Conservation (phyloP, 2,329 filamentous ascomycete genomes). For the Cytospora chrysosperma region DNA sequence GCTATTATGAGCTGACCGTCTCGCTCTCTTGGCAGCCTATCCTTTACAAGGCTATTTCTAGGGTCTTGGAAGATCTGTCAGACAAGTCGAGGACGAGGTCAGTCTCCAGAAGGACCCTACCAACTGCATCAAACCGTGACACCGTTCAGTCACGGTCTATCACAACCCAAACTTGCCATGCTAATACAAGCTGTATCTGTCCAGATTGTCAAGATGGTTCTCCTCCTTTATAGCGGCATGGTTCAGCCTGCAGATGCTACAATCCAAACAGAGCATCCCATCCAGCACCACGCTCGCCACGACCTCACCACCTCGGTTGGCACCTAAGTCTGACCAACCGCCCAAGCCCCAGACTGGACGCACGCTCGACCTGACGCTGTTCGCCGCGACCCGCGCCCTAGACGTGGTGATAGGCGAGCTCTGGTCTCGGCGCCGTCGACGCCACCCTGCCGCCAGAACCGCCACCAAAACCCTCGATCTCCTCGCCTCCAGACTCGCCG, state of each 20-base stretch:
- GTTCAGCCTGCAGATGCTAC: conserved; percentile 56
- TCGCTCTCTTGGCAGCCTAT: background rate
- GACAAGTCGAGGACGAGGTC: conserved; percentile 31
- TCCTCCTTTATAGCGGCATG: conserved; percentile 59
- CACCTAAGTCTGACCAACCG: background rate
- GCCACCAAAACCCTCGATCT: conserved; percentile 37
- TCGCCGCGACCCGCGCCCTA: conserved; percentile 68
- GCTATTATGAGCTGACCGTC: background rate
- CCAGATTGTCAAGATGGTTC: conserved; percentile 55
- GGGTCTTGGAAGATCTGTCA: background rate
- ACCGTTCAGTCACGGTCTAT: background rate
- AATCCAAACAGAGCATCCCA: conserved; percentile 48
- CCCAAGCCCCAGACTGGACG: conserved; percentile 55
- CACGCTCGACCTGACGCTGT: conserved; percentile 81
- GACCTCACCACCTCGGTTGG: conserved; percentile 16
- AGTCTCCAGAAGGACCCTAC: conserved; percentile 22
- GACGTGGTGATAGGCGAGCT: conserved; percentile 68
- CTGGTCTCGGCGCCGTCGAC: conserved; percentile 56
- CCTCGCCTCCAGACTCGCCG: conserved; percentile 47
- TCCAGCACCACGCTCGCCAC: conserved; percentile 15
- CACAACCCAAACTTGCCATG: background rate
- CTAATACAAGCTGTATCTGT: conserved; percentile 5
- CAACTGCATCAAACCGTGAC: background rate
- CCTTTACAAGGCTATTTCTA: conserved; percentile 10
- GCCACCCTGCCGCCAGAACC: conserved; percentile 30